Conservation (phyloP, 768 basidiomycete genomes). For the Calocera viscosa region DNA sequence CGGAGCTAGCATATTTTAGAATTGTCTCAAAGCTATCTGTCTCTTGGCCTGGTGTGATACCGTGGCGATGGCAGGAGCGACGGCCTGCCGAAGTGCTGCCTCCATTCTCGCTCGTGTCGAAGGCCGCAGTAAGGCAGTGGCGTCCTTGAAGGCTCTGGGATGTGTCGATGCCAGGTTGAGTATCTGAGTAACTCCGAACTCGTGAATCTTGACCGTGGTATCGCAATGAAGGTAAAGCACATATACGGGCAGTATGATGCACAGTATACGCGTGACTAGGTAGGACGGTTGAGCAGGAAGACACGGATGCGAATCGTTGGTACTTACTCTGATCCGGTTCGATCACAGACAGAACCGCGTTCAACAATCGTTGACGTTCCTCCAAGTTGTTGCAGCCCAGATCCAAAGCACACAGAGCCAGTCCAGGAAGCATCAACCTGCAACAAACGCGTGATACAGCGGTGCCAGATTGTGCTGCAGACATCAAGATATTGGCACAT, state of each 20-base stretch:
- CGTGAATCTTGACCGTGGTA: constrained; percentile 40
- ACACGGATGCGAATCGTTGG: not conserved
- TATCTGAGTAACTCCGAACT: constrained; percentile 41
- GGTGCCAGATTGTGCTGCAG: constrained; percentile 55
- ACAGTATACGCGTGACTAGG: not conserved
- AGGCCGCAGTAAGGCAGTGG: constrained; percentile 52
- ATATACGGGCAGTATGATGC: constrained; percentile 34
- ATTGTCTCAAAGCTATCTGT: not conserved
- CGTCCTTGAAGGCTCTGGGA: constrained; percentile 74
- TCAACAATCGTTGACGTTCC: not conserved
- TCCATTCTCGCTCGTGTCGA: constrained; percentile 54
- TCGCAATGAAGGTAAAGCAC: constrained; percentile 54
- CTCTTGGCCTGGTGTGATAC: not conserved
- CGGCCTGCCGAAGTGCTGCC: constrained; percentile 60
- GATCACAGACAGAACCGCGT: not conserved
- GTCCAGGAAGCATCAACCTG: constrained; percentile 58
- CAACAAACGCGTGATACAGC: constrained; percentile 57
- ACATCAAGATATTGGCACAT: constrained; percentile 72
- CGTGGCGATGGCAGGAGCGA: constrained; percentile 26
- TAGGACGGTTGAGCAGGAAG: not conserved
- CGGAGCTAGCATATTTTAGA: no score
- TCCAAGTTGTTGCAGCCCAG: not conserved
- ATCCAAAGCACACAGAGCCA: constrained; percentile 33
- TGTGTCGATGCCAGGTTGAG: constrained; percentile 56
- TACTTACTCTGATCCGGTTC: not conserved